Evolutionary conservation across 805 yeast species (phyloP).

Genomic region (Debaryomyces prosopidis): DNA sequence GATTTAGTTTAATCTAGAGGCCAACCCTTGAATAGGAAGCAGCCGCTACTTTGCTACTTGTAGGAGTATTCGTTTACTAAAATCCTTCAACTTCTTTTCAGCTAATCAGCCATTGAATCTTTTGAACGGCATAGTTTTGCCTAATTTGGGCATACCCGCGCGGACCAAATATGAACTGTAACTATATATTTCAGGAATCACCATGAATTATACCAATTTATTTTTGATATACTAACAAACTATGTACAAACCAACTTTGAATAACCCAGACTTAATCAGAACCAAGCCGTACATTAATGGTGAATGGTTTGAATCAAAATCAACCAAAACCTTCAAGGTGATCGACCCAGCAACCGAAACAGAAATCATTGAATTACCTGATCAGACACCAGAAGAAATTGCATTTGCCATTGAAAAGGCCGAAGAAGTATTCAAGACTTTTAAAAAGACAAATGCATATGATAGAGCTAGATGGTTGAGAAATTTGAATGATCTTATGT

Average conservation of each 20-base stretch:
- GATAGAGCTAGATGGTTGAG: constrained; percentile 53
- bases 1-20: too few species aligned
- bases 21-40: too few species aligned
- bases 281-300: constrained; percentile 39
- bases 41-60: too few species aligned
- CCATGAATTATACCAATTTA: too few species aligned
- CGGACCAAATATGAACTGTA: too few species aligned
- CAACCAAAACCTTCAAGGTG: constrained; percentile 38
- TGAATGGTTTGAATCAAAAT: constrained; percentile 37
- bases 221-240: not conserved
- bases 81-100: too few species aligned
- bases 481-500: constrained; percentile 50
- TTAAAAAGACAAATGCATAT: constrained; percentile 48
- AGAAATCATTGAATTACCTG: constrained; percentile 38
- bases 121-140: too few species aligned
- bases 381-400: constrained; percentile 45
- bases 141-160: too few species aligned
- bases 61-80: too few species aligned
- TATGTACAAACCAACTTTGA: constrained; percentile 22
- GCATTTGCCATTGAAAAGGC: constrained; percentile 51
- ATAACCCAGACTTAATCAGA: constrained; percentile 34
- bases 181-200: too few species aligned
- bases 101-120: too few species aligned
- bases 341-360: constrained; percentile 43
- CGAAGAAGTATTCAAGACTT: constrained; percentile 44